Conservation (phyloP, 257 asterid genomes). For the Orobanche coerulescens region DNA sequence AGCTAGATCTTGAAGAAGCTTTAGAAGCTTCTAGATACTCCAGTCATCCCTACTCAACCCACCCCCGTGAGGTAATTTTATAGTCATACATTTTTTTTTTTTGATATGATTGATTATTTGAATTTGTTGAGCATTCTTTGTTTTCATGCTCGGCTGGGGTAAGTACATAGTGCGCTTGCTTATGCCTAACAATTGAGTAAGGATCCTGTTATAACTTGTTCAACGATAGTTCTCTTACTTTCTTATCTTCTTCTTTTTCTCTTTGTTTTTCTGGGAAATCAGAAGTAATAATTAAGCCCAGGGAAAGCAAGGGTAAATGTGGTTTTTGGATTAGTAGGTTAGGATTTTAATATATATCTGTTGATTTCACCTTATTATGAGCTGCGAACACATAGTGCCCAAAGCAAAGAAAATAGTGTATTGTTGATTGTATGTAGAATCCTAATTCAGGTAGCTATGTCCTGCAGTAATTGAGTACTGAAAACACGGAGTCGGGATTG, state of each 20-base stretch:
- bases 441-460: not conserved
- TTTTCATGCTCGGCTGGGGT: not conserved
- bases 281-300: not conserved
- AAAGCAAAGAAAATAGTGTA: not conserved
- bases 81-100: not conserved
- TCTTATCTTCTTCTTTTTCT: not conserved
- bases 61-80: constrained; percentile 80
- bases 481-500: not conserved
- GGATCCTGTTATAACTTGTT: not conserved
- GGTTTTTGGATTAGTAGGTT: not conserved
- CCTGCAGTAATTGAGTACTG: not conserved
- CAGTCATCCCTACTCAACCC: constrained; percentile 85
- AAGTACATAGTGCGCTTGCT: not conserved
- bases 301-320: not conserved
- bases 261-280: not conserved
- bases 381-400: not conserved
- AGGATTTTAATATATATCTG: not conserved
- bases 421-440: not conserved
- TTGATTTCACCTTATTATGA: not conserved
- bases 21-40: constrained; percentile 92
- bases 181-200: not conserved
- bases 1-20: constrained; percentile 83
- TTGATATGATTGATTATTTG: not conserved
- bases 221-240: not conserved
- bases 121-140: not conserved